Evolutionary conservation across 106 monocot genomes (phyloP).

Genomic region (Acorus calamus): DNA sequence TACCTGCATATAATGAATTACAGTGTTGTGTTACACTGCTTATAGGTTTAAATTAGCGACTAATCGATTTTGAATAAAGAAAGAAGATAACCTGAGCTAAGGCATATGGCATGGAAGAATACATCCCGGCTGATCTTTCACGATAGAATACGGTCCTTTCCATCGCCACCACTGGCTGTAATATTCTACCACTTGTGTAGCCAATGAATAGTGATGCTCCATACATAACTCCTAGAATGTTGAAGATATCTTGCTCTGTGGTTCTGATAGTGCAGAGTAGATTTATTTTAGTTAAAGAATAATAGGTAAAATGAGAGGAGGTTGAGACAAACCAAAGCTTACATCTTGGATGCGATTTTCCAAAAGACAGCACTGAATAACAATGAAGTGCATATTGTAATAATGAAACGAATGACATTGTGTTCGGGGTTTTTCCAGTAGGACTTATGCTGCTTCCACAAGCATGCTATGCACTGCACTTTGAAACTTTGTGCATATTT

Average conservation of each 20-base stretch:
- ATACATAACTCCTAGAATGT: constrained; percentile 21
- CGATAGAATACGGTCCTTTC: no score
- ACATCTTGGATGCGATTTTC: constrained; percentile 43
- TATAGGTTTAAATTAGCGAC: no score
- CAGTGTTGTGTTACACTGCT: no score
- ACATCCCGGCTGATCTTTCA: no score
- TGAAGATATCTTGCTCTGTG: constrained; percentile 54
- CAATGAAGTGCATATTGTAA: constrained; percentile 23
- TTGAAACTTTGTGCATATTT: constrained; percentile 22
- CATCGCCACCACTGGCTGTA: no score
- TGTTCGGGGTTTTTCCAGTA: constrained; percentile 73
- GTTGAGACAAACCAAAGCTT: constrained; percentile 10
- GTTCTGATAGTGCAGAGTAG: constrained; percentile 14
- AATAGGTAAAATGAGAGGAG: constrained; percentile 1
- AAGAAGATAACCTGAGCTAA: no score
- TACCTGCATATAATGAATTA: constrained; percentile 27
- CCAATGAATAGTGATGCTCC: no score
- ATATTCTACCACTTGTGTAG: no score
- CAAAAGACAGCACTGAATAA: constrained; percentile 45
- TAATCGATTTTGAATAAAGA: no score
- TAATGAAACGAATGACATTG: constrained; percentile 51
- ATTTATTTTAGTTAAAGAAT: no score
- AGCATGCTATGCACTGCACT: constrained; percentile 37
- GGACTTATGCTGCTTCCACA: constrained; percentile 55
- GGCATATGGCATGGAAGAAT: no score